Percentiles rank a stretch among this genome's conserved stretches.
phyloP scores from a whole-genome alignment of 208 protist species.

The Crithidia bombi region DNA sequence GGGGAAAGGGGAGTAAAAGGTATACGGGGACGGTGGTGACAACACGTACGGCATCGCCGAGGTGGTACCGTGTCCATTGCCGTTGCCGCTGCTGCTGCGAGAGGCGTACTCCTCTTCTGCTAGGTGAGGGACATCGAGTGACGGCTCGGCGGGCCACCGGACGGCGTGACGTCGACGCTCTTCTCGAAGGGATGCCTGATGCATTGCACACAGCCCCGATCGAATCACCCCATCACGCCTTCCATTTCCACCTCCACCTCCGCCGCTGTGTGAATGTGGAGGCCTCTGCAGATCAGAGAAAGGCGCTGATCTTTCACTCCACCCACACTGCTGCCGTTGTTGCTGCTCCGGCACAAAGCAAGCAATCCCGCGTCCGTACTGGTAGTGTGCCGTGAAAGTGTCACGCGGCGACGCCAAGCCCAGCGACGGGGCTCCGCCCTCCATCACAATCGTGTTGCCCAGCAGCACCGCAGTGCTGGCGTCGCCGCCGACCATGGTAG shows the following conservation, averaged over 20 bases:
- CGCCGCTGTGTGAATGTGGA: neutral
- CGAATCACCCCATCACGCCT: neutral
- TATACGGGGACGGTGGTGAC: conserved; percentile 1
- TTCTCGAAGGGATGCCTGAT: neutral
- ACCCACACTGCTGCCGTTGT: neutral
- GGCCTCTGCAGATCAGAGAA: neutral
- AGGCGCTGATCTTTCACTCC: no score
- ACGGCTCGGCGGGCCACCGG: conserved; percentile 1
- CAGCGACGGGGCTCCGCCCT: conserved; percentile 64
- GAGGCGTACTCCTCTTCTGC: neutral
- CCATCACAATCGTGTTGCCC: conserved; percentile 63
- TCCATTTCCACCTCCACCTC: neutral
- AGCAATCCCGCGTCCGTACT: conserved; percentile 70
- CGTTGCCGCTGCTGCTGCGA: neutral
- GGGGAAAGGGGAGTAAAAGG: neutral
- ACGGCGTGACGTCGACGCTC: neutral
- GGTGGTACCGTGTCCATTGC: neutral
- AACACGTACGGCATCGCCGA: neutral
- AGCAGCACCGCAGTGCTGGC: conserved; percentile 52
- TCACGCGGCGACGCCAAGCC: conserved; percentile 28
- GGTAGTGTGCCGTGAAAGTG: conserved; percentile 52
- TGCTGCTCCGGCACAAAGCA: conserved; percentile 45
- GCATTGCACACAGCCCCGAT: conserved; percentile 11
- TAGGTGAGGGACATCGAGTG: neutral
- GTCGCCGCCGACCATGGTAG: conserved; percentile 17